Evolutionary conservation across 768 basidiomycete genomes (phyloP).

Genomic region (Phanerochaete sordida): DNA sequence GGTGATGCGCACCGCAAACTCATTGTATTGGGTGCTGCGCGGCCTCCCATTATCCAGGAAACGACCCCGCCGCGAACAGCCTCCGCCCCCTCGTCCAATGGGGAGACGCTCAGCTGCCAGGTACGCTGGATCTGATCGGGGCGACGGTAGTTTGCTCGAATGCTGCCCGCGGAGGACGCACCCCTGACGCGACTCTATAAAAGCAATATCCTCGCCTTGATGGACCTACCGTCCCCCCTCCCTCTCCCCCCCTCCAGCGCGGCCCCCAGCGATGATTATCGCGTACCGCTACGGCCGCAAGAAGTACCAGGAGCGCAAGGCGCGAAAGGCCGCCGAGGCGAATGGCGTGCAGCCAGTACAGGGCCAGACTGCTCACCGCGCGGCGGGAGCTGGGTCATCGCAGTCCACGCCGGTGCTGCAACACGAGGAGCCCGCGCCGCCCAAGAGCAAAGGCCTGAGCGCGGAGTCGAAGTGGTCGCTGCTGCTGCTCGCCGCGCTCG

Average conservation of each 20-base stretch:
- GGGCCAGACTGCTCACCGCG: background rate
- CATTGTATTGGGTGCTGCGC: background rate
- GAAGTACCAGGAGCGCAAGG: background rate
- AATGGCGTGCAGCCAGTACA: background rate
- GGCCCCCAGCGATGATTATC: background rate
- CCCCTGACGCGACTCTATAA: background rate
- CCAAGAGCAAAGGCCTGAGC: background rate
- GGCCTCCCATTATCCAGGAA: background rate
- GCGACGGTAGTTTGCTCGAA: background rate
- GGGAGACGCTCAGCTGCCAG: background rate
- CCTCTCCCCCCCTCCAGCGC: background rate
- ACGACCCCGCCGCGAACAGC: background rate
- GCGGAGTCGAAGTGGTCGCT: constrained; percentile 12
- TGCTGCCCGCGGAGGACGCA: background rate
- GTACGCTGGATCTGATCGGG: background rate
- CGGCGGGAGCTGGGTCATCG: no score
- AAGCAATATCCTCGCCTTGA: background rate
- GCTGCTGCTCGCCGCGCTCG: constrained; percentile 31
- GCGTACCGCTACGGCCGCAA: background rate
- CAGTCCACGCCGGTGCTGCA: background rate
- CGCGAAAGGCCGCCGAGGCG: background rate
- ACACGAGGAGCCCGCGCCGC: background rate
- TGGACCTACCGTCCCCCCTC: background rate
- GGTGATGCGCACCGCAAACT: background rate
- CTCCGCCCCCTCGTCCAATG: background rate